Conservation (phyloP, 2,329 filamentous ascomycete genomes). For the Hymenoscyphus scutula region DNA sequence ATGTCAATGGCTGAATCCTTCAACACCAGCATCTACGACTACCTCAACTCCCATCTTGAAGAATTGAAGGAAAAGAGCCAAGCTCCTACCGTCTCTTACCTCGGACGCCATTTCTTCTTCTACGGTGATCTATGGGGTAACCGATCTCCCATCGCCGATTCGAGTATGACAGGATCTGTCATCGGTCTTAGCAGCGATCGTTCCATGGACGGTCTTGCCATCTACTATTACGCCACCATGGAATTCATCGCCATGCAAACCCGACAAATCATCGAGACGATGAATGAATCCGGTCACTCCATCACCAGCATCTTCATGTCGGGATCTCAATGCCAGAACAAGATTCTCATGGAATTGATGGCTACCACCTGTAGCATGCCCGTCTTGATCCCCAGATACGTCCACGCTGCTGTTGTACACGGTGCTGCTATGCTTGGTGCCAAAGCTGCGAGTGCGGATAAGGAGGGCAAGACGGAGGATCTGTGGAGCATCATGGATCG, state of each 20-base stretch:
- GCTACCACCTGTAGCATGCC: slow-evolving; percentile 90
- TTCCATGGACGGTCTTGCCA: slow-evolving; percentile 78
- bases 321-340: slow-evolving; percentile 95
- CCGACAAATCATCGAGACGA: slow-evolving; percentile 87
- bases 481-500: slow-evolving; percentile 97
- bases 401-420: slow-evolving; percentile 93
- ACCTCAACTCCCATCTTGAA: slow-evolving; percentile 82
- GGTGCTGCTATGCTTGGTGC: slow-evolving; percentile 98
- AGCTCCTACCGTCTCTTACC: slow-evolving; percentile 77
- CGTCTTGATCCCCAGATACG: slow-evolving; percentile 88
- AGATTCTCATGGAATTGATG: slow-evolving; percentile 85
- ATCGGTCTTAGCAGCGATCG: slow-evolving; percentile 86
- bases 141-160: slow-evolving; percentile 86
- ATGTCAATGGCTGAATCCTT: slow-evolving; percentile 75
- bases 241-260: slow-evolving; percentile 98
- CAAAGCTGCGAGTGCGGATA: slow-evolving; percentile 85
- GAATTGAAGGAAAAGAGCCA: slow-evolving; percentile 66
- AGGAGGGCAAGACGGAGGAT: slow-evolving; percentile 75
- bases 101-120: slow-evolving; percentile 95
- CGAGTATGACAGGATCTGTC: slow-evolving; percentile 87
- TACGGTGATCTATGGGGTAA: slow-evolving; percentile 98
- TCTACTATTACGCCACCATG: slow-evolving; percentile 94
- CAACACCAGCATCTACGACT: slow-evolving; percentile 90
- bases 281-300: slow-evolving; percentile 86
- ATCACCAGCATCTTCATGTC: slow-evolving; percentile 98